Conservation (phyloP, 345 rosid species). For the Triadica sebifera region DNA sequence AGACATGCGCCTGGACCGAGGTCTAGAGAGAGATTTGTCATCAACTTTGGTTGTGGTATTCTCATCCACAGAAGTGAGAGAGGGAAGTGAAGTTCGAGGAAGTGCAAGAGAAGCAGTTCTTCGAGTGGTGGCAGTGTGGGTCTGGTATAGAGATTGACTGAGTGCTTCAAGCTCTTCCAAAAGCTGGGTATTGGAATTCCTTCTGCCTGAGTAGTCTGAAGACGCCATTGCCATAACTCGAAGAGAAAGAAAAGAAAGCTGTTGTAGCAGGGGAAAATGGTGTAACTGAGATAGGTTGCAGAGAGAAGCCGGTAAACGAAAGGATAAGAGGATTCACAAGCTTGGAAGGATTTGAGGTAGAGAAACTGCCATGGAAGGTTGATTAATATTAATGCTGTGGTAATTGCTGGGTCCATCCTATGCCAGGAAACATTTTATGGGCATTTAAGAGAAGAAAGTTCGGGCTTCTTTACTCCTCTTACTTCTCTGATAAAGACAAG, state of each 20-base stretch:
- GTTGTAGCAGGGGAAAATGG: background rate
- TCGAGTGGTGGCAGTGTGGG: slow-evolving; percentile 42
- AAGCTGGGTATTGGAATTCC: slow-evolving; percentile 68
- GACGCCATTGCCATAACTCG: slow-evolving; percentile 33
- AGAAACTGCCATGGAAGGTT: slow-evolving; percentile 15
- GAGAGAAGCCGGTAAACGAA: background rate
- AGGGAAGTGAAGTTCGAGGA: slow-evolving; percentile 62
- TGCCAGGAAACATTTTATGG: slow-evolving; percentile 21
- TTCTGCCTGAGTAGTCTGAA: slow-evolving; percentile 43
- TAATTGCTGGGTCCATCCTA: slow-evolving; percentile 20
- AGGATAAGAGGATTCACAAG: slow-evolving; percentile 19
- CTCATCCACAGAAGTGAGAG: slow-evolving; percentile 40
- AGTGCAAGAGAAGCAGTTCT: slow-evolving; percentile 85
- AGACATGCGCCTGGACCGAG: slow-evolving; percentile 68
- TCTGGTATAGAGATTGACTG: slow-evolving; percentile 77
- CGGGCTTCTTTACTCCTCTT: background rate
- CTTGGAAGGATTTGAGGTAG: slow-evolving; percentile 23
- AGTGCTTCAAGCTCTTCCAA: slow-evolving; percentile 80
- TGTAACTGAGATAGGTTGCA: background rate
- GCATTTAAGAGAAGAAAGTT: slow-evolving; percentile 36
- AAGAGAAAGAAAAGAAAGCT: background rate
- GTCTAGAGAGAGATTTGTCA: slow-evolving; percentile 29
- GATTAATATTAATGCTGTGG: background rate
- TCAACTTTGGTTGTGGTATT: slow-evolving; percentile 22
- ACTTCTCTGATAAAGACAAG: slow-evolving; percentile 1